These are phyloP conservation scores for Sanguinoderma infundibulare DNA, from an alignment of 1,284 basidiomycete genomes.

Conservation along the genomic window DNA sequence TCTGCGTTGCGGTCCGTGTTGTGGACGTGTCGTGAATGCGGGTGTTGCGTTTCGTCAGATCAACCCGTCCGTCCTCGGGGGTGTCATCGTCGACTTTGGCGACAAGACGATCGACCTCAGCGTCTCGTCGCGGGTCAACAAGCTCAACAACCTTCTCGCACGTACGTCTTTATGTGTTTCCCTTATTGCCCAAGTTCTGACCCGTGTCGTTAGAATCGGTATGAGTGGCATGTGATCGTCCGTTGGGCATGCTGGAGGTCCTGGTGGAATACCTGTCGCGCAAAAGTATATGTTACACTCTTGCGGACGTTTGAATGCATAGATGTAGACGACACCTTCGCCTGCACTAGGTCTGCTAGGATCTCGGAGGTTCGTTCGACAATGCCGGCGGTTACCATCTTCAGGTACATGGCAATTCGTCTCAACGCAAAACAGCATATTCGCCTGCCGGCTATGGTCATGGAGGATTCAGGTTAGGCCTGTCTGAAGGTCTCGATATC, in stretches of 20 bases:
- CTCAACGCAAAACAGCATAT: no score
- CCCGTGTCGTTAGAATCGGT: conserved; percentile 16
- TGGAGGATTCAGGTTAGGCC: no score
- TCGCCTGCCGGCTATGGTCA: no score
- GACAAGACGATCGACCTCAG: conserved; percentile 55
- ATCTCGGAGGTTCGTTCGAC: not conserved
- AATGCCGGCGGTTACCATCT: no score
- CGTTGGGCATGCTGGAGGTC: not conserved
- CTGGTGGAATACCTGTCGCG: conserved; percentile 1
- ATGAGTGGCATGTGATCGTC: conserved; percentile 5
- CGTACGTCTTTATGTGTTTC: conserved; percentile 46
- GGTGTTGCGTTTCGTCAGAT: conserved; percentile 53
- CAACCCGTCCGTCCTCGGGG: conserved; percentile 87
- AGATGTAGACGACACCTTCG: conserved; percentile 12
- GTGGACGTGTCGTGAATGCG: no score
- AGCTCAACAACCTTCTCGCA: conserved; percentile 65
- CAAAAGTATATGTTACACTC: conserved; percentile 8
- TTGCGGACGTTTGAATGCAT: conserved; percentile 19
- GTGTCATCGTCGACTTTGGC: conserved; percentile 95
- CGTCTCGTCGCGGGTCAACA: conserved; percentile 1
- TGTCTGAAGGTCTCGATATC: no score
- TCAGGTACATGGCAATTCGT: no score
- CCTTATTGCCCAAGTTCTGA: not conserved
- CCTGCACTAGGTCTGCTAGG: not conserved
- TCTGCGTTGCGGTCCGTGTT: no score